Evolutionary conservation across 129 eudicot genomes (phyloP), one percentile per base, ranked within the genome.

Genomic region (Flaveria robusta): DNA sequence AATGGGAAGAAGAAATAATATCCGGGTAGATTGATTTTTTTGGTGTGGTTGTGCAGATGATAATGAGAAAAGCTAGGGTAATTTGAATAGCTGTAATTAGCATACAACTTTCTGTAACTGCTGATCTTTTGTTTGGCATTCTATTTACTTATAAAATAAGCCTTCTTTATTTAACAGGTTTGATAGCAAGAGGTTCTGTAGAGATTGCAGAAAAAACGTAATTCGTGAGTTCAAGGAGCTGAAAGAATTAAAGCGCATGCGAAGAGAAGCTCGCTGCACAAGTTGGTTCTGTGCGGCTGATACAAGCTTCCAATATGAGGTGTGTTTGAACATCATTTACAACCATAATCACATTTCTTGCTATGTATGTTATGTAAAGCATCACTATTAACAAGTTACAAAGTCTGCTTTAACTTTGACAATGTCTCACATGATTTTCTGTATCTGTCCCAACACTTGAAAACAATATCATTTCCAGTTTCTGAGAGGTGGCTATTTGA

Each of bases 121-220:
- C 20, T 13, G 68, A n/a, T 27, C 68, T 29, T 27, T 15, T 62
- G 42, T 15, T 62, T 62, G 43, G 14, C 20, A 15, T 15, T 62
- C 43, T 62, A 27, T 62, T 27, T 26, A 62, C 42, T 62, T 62
- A 31, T 6, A 15, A 13, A 29, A 62, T 12, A 39, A 71, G 23
- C 9, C 19, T 34, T 60, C 31, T 29, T 68, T 68, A 49, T 66
- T 46, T 54, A 62, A 66, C 88, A 93, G 98, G 91, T 94, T 94
- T 75, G 97, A 94, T 70, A 91, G 89, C 96, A 94, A 94, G 86
- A 88, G 93, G 74, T 94, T 94, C 80, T 94, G 98, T 60, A 84
- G 96, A 87, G 97, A 91, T 77, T 94, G 98, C 86, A 86, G 97
- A 75, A 94, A 93, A 85, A 91, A 91, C 65, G 98, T 94, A 66